Evolutionary conservation across 169 alveolate species (phyloP).

Genomic region (Cryptosporidium ryanae): DNA sequence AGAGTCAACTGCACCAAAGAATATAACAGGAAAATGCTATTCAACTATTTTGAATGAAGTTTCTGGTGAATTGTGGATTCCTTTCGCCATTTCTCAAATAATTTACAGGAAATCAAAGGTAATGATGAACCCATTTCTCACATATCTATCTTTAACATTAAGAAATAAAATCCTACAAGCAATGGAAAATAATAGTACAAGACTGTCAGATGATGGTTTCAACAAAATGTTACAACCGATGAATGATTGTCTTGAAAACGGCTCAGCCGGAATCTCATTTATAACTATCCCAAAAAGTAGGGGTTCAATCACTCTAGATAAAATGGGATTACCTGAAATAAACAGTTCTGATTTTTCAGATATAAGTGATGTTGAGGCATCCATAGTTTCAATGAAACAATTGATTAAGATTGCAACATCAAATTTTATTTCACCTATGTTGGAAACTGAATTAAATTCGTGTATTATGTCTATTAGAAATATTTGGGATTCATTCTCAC

Average conservation of each 20-base stretch:
- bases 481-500: slow-evolving; percentile 66
- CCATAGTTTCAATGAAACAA: slow-evolving; percentile 68
- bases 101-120: slow-evolving; percentile 58
- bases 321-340: slow-evolving; percentile 62
- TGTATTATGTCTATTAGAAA: slow-evolving; percentile 59
- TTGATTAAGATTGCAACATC: slow-evolving; percentile 50
- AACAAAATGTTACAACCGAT: slow-evolving; percentile 61
- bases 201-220: slow-evolving; percentile 49
- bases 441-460: slow-evolving; percentile 49
- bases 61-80: slow-evolving; percentile 74
- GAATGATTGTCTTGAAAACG: slow-evolving; percentile 65
- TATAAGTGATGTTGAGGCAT: slow-evolving; percentile 58
- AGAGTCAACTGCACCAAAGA: slow-evolving; percentile 15
- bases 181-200: slow-evolving; percentile 38
- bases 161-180: slow-evolving; percentile 60
- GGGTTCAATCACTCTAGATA: slow-evolving; percentile 54
- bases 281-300: slow-evolving; percentile 68
- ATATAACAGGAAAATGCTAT: slow-evolving; percentile 42
- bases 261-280: slow-evolving; percentile 63
- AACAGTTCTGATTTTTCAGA: slow-evolving; percentile 72
- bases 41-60: slow-evolving; percentile 70
- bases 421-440: slow-evolving; percentile 7
- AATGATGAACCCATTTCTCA: slow-evolving; percentile 53
- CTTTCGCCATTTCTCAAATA: slow-evolving; percentile 73
- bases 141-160: slow-evolving; percentile 41